Conservation (phyloP, 495 filamentous ascomycete species). For the Trichocladium antarcticum region DNA sequence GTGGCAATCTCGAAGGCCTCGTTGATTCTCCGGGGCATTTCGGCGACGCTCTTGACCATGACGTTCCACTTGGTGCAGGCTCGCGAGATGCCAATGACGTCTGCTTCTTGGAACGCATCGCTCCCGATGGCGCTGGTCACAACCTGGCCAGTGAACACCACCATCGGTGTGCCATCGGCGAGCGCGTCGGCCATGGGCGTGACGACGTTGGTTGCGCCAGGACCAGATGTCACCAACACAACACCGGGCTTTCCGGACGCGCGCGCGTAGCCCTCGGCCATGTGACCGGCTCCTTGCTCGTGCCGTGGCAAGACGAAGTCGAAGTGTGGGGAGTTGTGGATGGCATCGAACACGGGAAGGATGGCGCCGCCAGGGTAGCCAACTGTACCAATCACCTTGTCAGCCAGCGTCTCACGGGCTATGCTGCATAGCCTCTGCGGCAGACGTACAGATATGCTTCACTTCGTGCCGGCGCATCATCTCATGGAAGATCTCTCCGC, state of each 20-base stretch:
- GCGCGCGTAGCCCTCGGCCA: constrained; percentile 70
- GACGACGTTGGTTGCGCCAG: constrained; percentile 67
- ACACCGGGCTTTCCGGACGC: constrained; percentile 66
- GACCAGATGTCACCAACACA: constrained; percentile 68
- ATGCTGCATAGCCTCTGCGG: constrained; percentile 2
- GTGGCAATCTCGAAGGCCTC: constrained; percentile 81
- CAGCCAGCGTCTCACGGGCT: background rate
- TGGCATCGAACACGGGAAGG: constrained; percentile 75
- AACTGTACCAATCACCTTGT: constrained; percentile 32
- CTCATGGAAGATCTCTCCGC: constrained; percentile 96
- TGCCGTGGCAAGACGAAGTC: constrained; percentile 65
- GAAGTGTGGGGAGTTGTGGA: constrained; percentile 71
- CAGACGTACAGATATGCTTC: constrained; percentile 74
- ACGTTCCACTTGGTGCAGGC: constrained; percentile 81
- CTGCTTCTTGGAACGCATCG: constrained; percentile 73
- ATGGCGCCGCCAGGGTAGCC: constrained; percentile 72
- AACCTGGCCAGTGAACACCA: constrained; percentile 73
- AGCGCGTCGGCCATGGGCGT: constrained; percentile 72
- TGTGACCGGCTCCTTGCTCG: constrained; percentile 72
- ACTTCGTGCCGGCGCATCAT: constrained; percentile 94
- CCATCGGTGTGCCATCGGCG: constrained; percentile 67
- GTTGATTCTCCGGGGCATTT: constrained; percentile 66
- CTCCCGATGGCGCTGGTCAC: constrained; percentile 60
- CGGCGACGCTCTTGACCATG: constrained; percentile 69
- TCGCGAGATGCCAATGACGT: constrained; percentile 64